These are phyloP conservation scores for Trichomonas gallinae DNA, from an alignment of 208 protist genomes.

Conservation along the genomic window DNA sequence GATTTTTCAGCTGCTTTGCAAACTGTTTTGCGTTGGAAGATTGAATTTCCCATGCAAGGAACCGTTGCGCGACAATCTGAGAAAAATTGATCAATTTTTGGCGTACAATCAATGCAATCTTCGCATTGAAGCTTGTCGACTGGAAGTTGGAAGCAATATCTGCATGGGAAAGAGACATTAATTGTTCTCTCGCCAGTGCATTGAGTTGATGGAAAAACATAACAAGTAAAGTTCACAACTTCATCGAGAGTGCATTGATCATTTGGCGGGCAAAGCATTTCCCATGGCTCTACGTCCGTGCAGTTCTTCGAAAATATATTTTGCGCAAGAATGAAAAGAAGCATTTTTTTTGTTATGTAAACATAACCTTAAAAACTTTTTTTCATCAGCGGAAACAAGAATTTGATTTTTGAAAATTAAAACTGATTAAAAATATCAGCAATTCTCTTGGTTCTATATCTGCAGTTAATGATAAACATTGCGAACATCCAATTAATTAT, in stretches of 20 bases:
- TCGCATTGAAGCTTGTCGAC: background rate
- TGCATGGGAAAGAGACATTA: background rate
- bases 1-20: background rate
- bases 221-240: background rate
- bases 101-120: background rate
- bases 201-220: background rate
- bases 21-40: background rate
- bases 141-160: background rate
- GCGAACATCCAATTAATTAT: too few relatives aligned
- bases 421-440: too few relatives aligned
- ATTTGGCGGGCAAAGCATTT: background rate
- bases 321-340: background rate
- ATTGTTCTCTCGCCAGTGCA: background rate
- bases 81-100: background rate
- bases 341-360: too few relatives aligned
- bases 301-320: background rate
- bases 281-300: background rate
- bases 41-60: background rate
- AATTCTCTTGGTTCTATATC: too few relatives aligned
- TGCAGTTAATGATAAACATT: too few relatives aligned
- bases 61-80: background rate
- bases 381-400: too few relatives aligned
- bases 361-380: too few relatives aligned
- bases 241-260: background rate
- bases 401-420: too few relatives aligned